Base-by-base conservation (phyloP, 1,139 yeast genomes). In the Debaryomycetaceae sp. region DNA sequence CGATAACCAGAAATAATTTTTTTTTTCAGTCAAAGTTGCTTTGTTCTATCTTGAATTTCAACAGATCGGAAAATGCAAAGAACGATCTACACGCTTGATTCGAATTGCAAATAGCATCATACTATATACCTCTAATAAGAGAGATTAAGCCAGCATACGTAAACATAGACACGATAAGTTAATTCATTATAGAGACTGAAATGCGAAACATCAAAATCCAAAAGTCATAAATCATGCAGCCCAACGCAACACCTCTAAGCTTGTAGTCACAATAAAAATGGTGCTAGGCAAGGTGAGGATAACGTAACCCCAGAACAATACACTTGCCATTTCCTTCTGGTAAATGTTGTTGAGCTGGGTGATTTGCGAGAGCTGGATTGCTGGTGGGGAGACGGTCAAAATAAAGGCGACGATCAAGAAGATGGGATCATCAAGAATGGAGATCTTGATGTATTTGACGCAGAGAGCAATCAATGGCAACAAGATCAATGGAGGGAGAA, bases 291-390 rank as follows among this genome's bases (percentile, higher is more conserved):
- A 72, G 1, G 95, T 84, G 49, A 87, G 71, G 8, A 87, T 75
- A 23, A 80, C 93, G 55, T 87, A 87, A 6, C 95, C 95, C 87
- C 95, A 87, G 57, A 87, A 87, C 49, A 87, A 71, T n/a, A 87
- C 91, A 4, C 90, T 87, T 0, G 90, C 83, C 93, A 87, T 87
- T 60, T 87, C 96, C 57, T 78, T 76, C 58, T 87, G 93, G 60
- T 82, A 87, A 33, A 87, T 76, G 50, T 80, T 82, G 61, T 87
- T 87, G 52, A 87, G 69, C 60, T 86, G 95, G 52, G 90, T 85
- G 53, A 87, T 87, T 60, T 87, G 95, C 35, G 90, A 82, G 42
- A 87, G 74, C 67, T 87, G 95, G 55, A 87, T 86, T 5, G 95
- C 95, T 1, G 95, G 95, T 2, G 95, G 95, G 1, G 91, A 80